These are phyloP conservation scores for Rhizopogon sp. DNA, from an alignment of 768 basidiomycete species.

Conservation along the genomic window DNA sequence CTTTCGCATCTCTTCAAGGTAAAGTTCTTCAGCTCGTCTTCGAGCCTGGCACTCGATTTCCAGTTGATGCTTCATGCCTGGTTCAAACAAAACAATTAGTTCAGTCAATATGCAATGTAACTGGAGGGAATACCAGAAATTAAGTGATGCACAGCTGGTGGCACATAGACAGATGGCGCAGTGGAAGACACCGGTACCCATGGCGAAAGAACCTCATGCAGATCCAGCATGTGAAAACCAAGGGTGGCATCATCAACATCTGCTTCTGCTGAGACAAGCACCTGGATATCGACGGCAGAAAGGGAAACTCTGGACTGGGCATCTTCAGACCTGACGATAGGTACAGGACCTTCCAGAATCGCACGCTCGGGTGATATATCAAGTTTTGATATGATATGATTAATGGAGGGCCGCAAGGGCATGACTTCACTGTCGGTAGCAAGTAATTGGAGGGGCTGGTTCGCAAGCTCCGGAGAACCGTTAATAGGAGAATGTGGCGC, in stretches of 20 bases:
- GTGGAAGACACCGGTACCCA: conserved; percentile 24
- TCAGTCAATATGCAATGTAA: background rate
- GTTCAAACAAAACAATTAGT: background rate
- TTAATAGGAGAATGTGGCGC: background rate
- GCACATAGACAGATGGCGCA: conserved; percentile 26
- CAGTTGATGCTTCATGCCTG: conserved; percentile 31
- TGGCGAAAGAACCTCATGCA: conserved; percentile 28
- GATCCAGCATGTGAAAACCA: conserved; percentile 31
- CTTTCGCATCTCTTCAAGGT: conserved; percentile 24
- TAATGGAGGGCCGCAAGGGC: background rate
- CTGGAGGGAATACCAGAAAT: conserved; percentile 24
- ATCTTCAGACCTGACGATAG: too few relatives aligned
- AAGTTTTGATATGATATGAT: background rate
- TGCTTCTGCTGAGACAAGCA: background rate
- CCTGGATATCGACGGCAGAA: background rate
- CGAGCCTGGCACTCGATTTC: conserved; percentile 27
- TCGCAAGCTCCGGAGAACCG: background rate
- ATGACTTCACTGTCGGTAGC: background rate
- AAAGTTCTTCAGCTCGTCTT: conserved; percentile 25
- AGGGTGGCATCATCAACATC: background rate
- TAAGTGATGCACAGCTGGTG: conserved; percentile 29
- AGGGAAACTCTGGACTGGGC: background rate
- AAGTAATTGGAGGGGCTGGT: background rate
- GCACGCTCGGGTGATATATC: background rate
- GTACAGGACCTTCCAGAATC: background rate